phyloP scores from a whole-genome alignment of 352 stramenopile species.

The Phytophthora foliorum region DNA sequence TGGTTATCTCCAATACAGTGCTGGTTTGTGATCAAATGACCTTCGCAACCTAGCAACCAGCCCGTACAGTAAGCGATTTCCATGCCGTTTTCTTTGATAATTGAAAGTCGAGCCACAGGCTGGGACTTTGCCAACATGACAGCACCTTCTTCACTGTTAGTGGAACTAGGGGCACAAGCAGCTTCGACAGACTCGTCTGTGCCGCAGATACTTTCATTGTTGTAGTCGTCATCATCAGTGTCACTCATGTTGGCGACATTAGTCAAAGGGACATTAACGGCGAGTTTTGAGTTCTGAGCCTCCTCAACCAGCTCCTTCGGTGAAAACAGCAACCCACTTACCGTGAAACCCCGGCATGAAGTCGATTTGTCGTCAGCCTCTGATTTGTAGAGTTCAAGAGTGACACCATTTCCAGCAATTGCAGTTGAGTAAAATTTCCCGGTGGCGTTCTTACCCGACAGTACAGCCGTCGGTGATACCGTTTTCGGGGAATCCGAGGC shows the following conservation, averaged over 20 bases:
- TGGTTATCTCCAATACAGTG: conserved; percentile 74
- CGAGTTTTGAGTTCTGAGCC: conserved; percentile 21
- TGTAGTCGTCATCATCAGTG: conserved; percentile 20
- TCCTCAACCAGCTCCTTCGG: conserved; percentile 42
- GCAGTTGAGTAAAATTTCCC: conserved; percentile 64
- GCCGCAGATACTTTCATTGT: conserved; percentile 77
- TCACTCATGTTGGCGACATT: conserved; percentile 18
- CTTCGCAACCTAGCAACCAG: conserved; percentile 78
- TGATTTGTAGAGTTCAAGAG: conserved; percentile 56
- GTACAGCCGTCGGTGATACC: conserved; percentile 19
- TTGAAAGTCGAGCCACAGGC: conserved; percentile 69
- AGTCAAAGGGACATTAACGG: conserved; percentile 34
- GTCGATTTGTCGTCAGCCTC: conserved; percentile 3
- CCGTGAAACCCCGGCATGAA: conserved; percentile 60
- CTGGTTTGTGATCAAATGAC: conserved; percentile 84
- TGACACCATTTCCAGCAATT: conserved; percentile 52
- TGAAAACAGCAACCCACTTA: conserved; percentile 60
- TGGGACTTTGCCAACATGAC: conserved; percentile 59
- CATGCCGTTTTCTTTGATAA: conserved; percentile 71
- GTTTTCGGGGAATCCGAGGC: conserved; percentile 31
- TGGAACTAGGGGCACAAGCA: conserved; percentile 55
- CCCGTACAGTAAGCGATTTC: conserved; percentile 76
- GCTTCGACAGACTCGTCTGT: conserved; percentile 75
- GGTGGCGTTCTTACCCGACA: conserved; percentile 60
- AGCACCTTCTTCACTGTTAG: conserved; percentile 28